Base-by-base conservation (phyloP, 1,284 basidiomycete genomes). In the Boletellus deceptivus region DNA sequence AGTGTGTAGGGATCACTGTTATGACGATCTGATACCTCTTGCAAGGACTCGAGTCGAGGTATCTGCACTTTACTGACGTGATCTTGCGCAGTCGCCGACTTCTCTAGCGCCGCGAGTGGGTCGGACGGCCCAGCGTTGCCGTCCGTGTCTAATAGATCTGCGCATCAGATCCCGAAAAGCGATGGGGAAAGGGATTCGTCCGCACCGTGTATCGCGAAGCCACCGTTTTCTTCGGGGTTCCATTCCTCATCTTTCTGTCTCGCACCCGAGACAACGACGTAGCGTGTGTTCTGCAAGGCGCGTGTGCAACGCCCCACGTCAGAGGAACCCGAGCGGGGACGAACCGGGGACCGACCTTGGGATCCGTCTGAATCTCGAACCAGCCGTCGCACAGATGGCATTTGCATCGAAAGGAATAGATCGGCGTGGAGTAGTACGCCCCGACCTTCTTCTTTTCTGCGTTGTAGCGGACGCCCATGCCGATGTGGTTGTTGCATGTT, bases 301-400 rank as follows among this genome's bases (percentile, higher is more conserved):
- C 10, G 13, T 5, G 29, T 31, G 29, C 29, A 6, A 31, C 13
- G 29, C 8, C 20, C 13, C 29, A 33, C 4, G 42, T 43, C 14
- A 43, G 18, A 2, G 18, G 18, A 17, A 2, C 7, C 9, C 10
- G 13, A 7, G 11, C 7, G 17, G 11, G n/a, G 17, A 10, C 29
- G 29, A 5, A 25, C 6, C 6, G 0, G 3, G 27, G 29, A 53
- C 75, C 43, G 55, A 91, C 93, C 83, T 96, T 89, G 0, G 95
- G 97, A 65, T 99, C 97, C 2, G 97, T 99, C 57, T 94, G 83
- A 49, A 99, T 94, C 72, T 97, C 95, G 57, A 99, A 98, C 89
- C 90, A 93, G 20, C 85, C 84, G 53, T 84, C 82, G 64, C 97
- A 99, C 2, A 96, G 72, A 67, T 97, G 93, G 65, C 97, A 99